Conservation (phyloP, 495 filamentous ascomycete genomes). For the Melanomma pulvis-pyrius region DNA sequence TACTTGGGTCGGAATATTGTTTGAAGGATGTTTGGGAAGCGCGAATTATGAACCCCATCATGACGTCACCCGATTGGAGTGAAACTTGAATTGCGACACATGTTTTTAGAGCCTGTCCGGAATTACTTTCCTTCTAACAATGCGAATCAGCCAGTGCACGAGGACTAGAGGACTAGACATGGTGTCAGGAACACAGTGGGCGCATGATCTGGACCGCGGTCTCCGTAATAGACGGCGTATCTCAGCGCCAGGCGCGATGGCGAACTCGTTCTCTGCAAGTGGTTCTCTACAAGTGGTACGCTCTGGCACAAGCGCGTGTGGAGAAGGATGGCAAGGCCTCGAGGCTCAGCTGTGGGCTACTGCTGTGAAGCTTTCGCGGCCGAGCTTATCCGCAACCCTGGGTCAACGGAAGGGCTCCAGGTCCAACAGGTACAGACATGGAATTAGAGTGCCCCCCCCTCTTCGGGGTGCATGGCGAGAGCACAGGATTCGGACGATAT, state of each 20-base stretch:
- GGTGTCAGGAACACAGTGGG: not conserved
- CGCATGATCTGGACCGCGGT: not conserved
- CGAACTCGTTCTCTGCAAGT: no score
- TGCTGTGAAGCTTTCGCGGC: conserved; percentile 20
- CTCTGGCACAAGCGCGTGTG: no score
- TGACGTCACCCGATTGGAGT: not conserved
- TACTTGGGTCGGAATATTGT: not conserved
- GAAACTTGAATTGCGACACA: not conserved
- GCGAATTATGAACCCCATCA: no score
- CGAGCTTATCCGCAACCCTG: conserved; percentile 25
- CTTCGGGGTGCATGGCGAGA: conserved; percentile 14
- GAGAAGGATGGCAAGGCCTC: not conserved
- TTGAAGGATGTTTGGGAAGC: no score
- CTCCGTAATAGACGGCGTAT: not conserved
- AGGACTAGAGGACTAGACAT: not conserved
- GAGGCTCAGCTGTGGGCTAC: conserved; percentile 8
- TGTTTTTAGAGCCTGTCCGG: not conserved
- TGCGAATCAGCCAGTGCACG: not conserved
- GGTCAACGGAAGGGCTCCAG: conserved; percentile 1
- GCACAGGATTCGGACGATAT: conserved; percentile 7
- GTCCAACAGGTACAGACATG: conserved; percentile 5
- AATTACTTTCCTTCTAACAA: not conserved
- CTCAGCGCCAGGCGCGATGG: not conserved
- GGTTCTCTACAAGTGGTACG: no score
- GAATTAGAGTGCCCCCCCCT: conserved; percentile 22